phyloP scores from a whole-genome alignment of 2,329 filamentous ascomycete species.

The Aspergillus glaucus region DNA sequence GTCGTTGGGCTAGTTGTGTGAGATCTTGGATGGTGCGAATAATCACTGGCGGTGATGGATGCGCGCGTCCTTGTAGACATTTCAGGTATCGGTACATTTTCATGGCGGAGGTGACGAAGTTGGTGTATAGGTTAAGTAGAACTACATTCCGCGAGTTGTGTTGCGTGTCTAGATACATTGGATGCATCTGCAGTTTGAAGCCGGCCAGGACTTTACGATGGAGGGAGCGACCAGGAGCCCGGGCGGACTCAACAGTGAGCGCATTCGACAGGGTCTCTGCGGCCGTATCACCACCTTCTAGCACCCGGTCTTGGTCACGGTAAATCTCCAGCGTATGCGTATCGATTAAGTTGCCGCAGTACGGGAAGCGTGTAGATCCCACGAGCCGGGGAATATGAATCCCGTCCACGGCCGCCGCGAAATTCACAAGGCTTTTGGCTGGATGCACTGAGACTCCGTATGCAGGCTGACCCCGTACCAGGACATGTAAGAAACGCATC shows the following conservation, averaged over 20 bases:
- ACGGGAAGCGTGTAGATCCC: conserved; percentile 60
- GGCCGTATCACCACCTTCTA: conserved; percentile 45
- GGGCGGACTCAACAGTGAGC: conserved; percentile 71
- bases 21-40: conserved; percentile 61
- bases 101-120: conserved; percentile 69
- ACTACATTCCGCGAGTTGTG: conserved; percentile 68
- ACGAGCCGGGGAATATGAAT: conserved; percentile 46
- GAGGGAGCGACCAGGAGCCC: conserved; percentile 68
- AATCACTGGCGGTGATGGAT: conserved; percentile 56
- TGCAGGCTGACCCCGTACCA: conserved; percentile 70
- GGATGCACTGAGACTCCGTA: conserved; percentile 76
- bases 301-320: conserved; percentile 55
- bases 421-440: conserved; percentile 79
- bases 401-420: conserved; percentile 57
- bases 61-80: conserved; percentile 49
- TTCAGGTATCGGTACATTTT: conserved; percentile 60
- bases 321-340: conserved; percentile 66
- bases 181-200: conserved; percentile 78
- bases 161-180: conserved; percentile 47
- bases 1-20: conserved; percentile 52
- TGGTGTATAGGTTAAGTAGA: conserved; percentile 66
- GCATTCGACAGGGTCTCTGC: conserved; percentile 58
- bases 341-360: conserved; percentile 77
- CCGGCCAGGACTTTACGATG: conserved; percentile 66
- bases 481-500: conserved; percentile 64